Conservation (phyloP, 192 early-diverging fungal species). For the Phlyctochytrium arcticum region DNA sequence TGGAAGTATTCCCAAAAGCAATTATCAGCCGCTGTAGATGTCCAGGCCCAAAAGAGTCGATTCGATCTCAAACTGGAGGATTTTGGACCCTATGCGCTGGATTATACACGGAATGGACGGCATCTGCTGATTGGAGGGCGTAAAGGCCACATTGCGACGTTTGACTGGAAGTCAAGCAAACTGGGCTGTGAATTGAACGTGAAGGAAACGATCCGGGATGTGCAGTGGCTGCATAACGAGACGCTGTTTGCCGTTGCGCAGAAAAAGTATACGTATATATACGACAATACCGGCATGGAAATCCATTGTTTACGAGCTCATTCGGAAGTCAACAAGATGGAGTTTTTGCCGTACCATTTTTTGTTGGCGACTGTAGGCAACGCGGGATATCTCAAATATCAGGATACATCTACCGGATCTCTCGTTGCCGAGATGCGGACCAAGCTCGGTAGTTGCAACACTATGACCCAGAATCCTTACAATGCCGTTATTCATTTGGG, state of each 20-base stretch:
- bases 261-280: constrained; percentile 92
- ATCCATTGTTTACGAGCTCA: constrained; percentile 83
- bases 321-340: constrained; percentile 74
- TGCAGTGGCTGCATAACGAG: constrained; percentile 94
- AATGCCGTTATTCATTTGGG: constrained; percentile 89
- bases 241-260: constrained; percentile 92
- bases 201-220: constrained; percentile 85
- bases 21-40: constrained; percentile 61
- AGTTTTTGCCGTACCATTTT: constrained; percentile 92
- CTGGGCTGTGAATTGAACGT: constrained; percentile 80
- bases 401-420: constrained; percentile 88
- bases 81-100: constrained; percentile 83
- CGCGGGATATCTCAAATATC: constrained; percentile 80
- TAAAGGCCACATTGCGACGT: constrained; percentile 82
- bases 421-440: constrained; percentile 76
- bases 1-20: constrained; percentile 78
- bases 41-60: constrained; percentile 70
- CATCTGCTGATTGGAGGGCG: constrained; percentile 40
- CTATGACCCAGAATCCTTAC: constrained; percentile 87
- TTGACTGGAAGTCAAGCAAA: constrained; percentile 85
- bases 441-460: constrained; percentile 69
- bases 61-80: constrained; percentile 76
- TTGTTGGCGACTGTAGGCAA: constrained; percentile 80
- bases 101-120: constrained; percentile 86
- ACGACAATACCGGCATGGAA: constrained; percentile 86